These are phyloP conservation scores for Przewalskia tangutica DNA, from an alignment of 257 asterid species.

Conservation along the genomic window DNA sequence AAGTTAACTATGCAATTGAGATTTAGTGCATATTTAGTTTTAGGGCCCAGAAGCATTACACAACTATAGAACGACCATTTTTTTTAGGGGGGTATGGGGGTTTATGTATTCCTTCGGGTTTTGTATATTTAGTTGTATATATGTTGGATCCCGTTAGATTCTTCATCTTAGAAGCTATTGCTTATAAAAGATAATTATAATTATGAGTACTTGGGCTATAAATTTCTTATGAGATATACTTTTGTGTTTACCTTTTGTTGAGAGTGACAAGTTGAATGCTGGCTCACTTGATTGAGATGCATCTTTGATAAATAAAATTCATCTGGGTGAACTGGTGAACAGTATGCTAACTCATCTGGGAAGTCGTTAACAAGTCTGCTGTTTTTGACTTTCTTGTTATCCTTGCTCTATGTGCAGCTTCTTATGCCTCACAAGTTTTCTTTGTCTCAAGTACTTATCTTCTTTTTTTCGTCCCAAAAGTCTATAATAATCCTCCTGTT, in stretches of 20 bases:
- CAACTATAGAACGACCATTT: neutral
- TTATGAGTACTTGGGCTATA: neutral
- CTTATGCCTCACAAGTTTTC: constrained; percentile 74
- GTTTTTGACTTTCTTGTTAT: neutral
- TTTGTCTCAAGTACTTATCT: constrained; percentile 69
- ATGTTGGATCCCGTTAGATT: neutral
- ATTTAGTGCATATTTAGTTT: neutral
- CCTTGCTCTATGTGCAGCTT: constrained; percentile 73
- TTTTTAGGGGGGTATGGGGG: neutral
- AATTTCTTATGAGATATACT: neutral
- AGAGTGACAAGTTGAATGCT: neutral
- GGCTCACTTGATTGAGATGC: neutral
- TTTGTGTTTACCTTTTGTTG: neutral
- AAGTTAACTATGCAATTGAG: neutral
- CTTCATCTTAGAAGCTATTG: neutral
- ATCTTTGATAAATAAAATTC: neutral
- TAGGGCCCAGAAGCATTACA: neutral
- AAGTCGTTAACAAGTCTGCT: too few species aligned
- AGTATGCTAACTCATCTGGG: too few species aligned
- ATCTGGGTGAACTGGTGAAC: neutral
- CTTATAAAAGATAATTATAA: neutral
- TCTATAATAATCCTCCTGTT: constrained; percentile 76
- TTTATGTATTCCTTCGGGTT: neutral
- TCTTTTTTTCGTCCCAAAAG: constrained; percentile 61
- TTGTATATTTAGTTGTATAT: neutral